A percentile compares a stretch with the other conserved stretches of the same genome.
Evolutionary conservation across 805 yeast species (phyloP).

Genomic region (Alloascoidea africana): DNA sequence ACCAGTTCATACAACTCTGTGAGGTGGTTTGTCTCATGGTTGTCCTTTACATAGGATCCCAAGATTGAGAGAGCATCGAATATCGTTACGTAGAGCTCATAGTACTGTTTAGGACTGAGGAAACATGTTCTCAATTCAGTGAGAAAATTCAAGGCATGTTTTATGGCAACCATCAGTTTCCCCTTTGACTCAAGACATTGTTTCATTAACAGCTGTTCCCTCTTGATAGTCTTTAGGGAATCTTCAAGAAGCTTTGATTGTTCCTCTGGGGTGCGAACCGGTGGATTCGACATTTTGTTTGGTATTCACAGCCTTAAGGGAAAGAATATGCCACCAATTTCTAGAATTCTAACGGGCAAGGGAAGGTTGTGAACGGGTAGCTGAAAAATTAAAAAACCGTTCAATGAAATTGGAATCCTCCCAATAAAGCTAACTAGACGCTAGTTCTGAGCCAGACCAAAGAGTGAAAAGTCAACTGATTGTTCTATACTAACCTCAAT

Average conservation of each 20-base stretch:
- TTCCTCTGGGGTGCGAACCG: no score
- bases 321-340: no score
- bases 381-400: no score
- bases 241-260: conserved; percentile 31
- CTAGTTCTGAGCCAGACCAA: no score
- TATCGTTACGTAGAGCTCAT: conserved; percentile 25
- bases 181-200: conserved; percentile 20
- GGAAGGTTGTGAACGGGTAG: background rate
- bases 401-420: no score
- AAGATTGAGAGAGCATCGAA: conserved; percentile 19
- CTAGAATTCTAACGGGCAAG: no score
- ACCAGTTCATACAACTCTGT: conserved; percentile 29
- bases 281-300: no score
- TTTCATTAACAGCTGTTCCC: conserved; percentile 45
- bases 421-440: no score
- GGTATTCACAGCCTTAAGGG: no score
- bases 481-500: no score
- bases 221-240: conserved; percentile 37
- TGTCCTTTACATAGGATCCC: conserved; percentile 21
- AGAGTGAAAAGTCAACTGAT: no score
- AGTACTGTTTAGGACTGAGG: conserved; percentile 27
- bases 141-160: conserved; percentile 25
- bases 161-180: conserved; percentile 24
- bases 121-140: conserved; percentile 25
- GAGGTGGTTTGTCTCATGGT: no score